Percentiles rank a stretch among this genome's conserved stretches.
Conservation (phyloP, 768 basidiomycete genomes). For the Termitomyces sp. region DNA sequence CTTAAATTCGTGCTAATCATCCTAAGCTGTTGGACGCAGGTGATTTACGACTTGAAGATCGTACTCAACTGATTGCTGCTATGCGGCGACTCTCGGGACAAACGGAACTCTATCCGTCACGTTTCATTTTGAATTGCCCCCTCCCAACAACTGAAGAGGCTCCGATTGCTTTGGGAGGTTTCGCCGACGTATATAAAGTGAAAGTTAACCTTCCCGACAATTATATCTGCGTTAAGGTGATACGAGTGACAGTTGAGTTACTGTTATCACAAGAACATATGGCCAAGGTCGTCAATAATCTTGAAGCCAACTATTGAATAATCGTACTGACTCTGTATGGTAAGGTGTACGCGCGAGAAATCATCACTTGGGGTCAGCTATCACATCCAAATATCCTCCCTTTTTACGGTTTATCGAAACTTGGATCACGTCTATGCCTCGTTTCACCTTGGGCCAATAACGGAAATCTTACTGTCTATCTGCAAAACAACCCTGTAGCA, state of each 20-base stretch:
- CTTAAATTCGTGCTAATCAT: not conserved
- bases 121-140: slow-evolving; percentile 1
- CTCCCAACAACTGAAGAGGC: not conserved
- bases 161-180: not conserved
- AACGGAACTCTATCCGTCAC: slow-evolving; percentile 3
- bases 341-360: slow-evolving; percentile 12
- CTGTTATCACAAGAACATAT: not conserved
- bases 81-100: slow-evolving; percentile 4
- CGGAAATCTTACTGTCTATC: slow-evolving; percentile 23
- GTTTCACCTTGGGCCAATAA: slow-evolving; percentile 25
- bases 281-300: slow-evolving; percentile 3
- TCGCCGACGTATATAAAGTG: slow-evolving; percentile 6
- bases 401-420: slow-evolving; percentile 22
- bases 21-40: slow-evolving; percentile 4
- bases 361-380: slow-evolving; percentile 23
- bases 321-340: not conserved
- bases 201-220: not conserved
- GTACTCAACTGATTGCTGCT: slow-evolving; percentile 4
- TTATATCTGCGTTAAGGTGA: slow-evolving; percentile 5
- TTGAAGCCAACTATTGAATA: not conserved
- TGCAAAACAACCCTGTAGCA: slow-evolving; percentile 16
- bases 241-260: not conserved
- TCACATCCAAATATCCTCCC: slow-evolving; percentile 25
- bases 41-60: not conserved
- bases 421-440: slow-evolving; percentile 19